Evolutionary conservation across 352 stramenopile species (phyloP), one percentile per base, ranked within the genome.

Genomic region (Saprolegnia diclina): DNA sequence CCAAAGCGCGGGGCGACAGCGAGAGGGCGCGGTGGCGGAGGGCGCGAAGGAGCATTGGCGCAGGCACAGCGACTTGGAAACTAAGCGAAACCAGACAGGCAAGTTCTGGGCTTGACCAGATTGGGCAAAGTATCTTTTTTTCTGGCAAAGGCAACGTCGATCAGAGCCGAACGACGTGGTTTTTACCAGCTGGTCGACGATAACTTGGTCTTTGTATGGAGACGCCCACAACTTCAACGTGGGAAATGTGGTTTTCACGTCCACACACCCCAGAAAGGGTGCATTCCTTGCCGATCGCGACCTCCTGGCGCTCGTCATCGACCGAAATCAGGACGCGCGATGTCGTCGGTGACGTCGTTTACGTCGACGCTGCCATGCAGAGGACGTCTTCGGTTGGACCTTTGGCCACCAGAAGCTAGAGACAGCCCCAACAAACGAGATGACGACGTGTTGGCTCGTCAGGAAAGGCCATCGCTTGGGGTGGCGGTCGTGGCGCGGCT

Each of bases 291-390:
- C 46, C 46, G 46, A 29, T 54, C 46, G 46, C n/a, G 18, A 48
- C 52, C 52, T 59, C 11, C 3, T 59, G 52, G 52, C n/a, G 52
- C 52, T 59, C 52, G 52, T 59, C 52, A 59, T 59, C 52, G 24
- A 2, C 11, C 24, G 19, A 59, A n/a, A 59, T 59, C 16, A 19
- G 52, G 24, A 16, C 11, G 35, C 52, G 52, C 35, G 52, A 59
- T 59, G 13, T 16, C 52, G 11, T 3, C 13, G 42, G 4, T 48
- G 2, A 35, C 29, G 29, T 3, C 13, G 42, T 48, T 48, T 35
- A 35, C 29, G 29, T 35, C 29, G 29, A 35, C 29, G 29, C 29
- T 35, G 29, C 29, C 29, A 35, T 35, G 29, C 29, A 35, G 29
- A 35, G 2, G 29, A 35, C 2, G 29, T 35, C 29, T 2, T 35